Evolutionary conservation across 192 early-diverging fungal species (phyloP).

Genomic region (Lunasporangiospora selenospora): DNA sequence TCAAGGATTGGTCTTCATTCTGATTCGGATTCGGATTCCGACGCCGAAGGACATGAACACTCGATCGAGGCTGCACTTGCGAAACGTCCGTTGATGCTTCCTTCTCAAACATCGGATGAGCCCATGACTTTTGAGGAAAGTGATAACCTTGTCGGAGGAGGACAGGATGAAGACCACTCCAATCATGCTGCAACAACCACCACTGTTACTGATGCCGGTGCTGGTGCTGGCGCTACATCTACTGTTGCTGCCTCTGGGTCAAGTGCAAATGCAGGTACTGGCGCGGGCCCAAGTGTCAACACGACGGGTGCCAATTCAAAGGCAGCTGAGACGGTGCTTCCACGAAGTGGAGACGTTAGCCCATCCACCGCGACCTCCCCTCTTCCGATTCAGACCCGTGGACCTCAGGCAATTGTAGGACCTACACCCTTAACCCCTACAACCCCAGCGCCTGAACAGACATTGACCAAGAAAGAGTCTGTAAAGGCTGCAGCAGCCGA

Average conservation of each 20-base stretch:
- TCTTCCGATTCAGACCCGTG: too few relatives aligned
- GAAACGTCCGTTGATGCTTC: constrained; percentile 24
- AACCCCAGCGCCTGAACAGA: neutral
- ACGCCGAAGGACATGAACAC: constrained; percentile 25
- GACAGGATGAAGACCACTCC: constrained; percentile 25
- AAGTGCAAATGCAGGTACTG: too few relatives aligned
- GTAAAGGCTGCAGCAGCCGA: neutral
- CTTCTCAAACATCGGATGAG: constrained; percentile 17
- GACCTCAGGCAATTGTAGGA: too few relatives aligned
- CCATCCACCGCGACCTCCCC: too few relatives aligned
- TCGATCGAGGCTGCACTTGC: constrained; percentile 25
- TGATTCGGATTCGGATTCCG: constrained; percentile 6
- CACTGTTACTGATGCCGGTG: neutral
- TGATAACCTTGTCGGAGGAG: constrained; percentile 36
- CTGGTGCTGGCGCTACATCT: neutral
- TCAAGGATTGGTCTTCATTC: neutral
- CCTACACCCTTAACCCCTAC: too few relatives aligned
- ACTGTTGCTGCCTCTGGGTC: neutral
- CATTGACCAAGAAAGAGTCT: neutral
- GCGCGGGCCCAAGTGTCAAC: too few relatives aligned
- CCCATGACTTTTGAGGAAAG: constrained; percentile 27
- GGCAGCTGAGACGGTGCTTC: too few relatives aligned
- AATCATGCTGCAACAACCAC: neutral
- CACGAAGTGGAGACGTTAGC: too few relatives aligned
- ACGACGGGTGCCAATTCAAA: too few relatives aligned